These are phyloP conservation scores for Groenewaldozyma sp. DNA, from an alignment of 1,139 yeast species.

Conservation along the genomic window DNA sequence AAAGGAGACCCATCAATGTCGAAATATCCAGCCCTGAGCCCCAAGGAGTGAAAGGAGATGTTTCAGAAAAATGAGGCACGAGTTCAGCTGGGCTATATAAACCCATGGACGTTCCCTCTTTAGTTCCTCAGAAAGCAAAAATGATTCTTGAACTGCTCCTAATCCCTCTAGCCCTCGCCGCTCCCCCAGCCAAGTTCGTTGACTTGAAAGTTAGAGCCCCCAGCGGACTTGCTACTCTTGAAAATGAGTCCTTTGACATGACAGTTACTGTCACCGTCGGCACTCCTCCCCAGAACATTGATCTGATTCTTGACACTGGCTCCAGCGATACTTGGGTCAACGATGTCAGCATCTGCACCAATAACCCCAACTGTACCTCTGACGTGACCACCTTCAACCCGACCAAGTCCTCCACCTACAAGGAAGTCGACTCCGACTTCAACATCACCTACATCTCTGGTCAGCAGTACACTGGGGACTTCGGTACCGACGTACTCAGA, in stretches of 20 bases:
- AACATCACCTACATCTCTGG: conserved; percentile 15
- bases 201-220: neutral
- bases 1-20: too few species aligned
- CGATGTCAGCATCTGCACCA: conserved; percentile 11
- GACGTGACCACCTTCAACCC: conserved; percentile 10
- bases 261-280: conserved; percentile 18
- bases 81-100: too few species aligned
- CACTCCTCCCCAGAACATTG: conserved; percentile 19
- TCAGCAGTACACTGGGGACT: conserved; percentile 36
- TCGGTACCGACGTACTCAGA: conserved; percentile 38
- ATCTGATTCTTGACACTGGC: conserved; percentile 36
- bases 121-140: too few species aligned
- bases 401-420: conserved; percentile 8
- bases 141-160: neutral
- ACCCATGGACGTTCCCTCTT: too few species aligned
- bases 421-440: conserved; percentile 11
- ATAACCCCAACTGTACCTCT: conserved; percentile 10
- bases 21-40: too few species aligned
- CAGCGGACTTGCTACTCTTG: neutral
- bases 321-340: conserved; percentile 40
- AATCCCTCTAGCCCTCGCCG: neutral
- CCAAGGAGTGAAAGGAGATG: neutral
- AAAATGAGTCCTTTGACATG: conserved; percentile 7
- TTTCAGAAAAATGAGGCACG: neutral
- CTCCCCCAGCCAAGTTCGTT: conserved; percentile 1